Base-by-base conservation (phyloP, 2,329 filamentous ascomycete species). In the Ceratocystiopsis brevicomis region DNA sequence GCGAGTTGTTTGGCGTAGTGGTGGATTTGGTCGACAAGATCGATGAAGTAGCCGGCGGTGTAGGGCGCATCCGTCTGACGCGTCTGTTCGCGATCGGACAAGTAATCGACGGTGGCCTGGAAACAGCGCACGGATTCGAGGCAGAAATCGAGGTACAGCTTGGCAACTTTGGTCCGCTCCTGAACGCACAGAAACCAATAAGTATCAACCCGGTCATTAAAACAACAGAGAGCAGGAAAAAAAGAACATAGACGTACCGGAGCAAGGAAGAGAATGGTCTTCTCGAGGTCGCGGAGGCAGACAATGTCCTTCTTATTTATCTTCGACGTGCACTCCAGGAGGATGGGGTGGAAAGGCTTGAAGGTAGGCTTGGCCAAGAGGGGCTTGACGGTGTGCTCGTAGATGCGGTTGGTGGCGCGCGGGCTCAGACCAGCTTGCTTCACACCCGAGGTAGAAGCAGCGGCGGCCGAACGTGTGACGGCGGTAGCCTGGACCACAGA, bases 41-140 rank as follows among this genome's bases (percentile, higher is more conserved):
- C 88, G 64, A 95, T 80, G 59, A 95, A 95, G 64, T 96, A 96
- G 58, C 84, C 84, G 71, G 82, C 85, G 70, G 80, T 90, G 68
- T 95, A 96, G 52, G 86, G 85, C 54, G 81, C 78, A 61, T 96
- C 88, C 61, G 75, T 68, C 47, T 83, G 81, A 59, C 84, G 76
- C 52, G 79, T 78, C 64, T 88, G 83, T 60, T 96, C 87, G 58
- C 77, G 77, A 58, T 92, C 85, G 67, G 75, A 79, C 51, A 95
- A 70, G 61, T 80, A 79, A 61, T 85, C 78, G 61, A 92, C 83
- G 47, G 85, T 90, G 50, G 84, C 79, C 68, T 92, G 82, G 58
- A 94, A 78, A 63, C 86, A 90, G 61, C 77, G 78, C 59, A 95
- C 84, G 50, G 86, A 88, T 55, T 81, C 82, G 59, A 92, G 76